Conservation (phyloP, 169 alveolate genomes). For the Plasmodium cynomolgi region DNA sequence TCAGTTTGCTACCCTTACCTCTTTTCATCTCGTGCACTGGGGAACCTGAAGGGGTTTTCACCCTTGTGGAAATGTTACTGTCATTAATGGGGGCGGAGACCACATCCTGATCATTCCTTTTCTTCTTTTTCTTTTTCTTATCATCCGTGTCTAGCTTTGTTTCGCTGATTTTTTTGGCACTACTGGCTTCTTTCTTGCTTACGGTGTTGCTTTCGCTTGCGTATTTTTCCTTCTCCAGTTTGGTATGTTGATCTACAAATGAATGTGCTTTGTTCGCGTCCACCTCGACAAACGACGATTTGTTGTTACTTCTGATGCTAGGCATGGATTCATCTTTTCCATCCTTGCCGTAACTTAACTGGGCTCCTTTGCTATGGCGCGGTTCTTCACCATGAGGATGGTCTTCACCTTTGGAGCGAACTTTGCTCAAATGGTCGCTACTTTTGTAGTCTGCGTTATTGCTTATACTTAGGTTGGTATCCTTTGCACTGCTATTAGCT, state of each 20-base stretch:
- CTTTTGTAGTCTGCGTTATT: background rate
- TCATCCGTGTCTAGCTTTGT: conserved; percentile 1
- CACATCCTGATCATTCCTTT: conserved; percentile 30
- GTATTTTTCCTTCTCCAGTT: conserved; percentile 1
- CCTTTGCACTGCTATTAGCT: background rate
- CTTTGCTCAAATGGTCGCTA: background rate
- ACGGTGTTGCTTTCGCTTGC: background rate
- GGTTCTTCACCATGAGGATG: background rate
- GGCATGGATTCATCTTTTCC: background rate
- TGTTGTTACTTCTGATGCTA: background rate
- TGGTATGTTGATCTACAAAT: background rate
- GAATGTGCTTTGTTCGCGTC: background rate
- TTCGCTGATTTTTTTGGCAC: conserved; percentile 3
- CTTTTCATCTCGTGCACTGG: conserved; percentile 2
- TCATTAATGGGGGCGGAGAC: background rate
- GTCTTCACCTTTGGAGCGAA: background rate
- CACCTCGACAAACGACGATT: background rate
- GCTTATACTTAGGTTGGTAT: background rate
- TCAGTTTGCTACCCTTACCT: conserved; percentile 24
- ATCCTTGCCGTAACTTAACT: conserved; percentile 4
- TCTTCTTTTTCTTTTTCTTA: conserved; percentile 28
- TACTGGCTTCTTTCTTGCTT: conserved; percentile 12
- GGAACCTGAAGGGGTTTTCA: background rate
- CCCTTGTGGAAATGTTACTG: background rate
- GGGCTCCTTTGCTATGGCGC: background rate